Base-by-base conservation (phyloP, 148 eudicot species). In the Dianthus caryophyllus region DNA sequence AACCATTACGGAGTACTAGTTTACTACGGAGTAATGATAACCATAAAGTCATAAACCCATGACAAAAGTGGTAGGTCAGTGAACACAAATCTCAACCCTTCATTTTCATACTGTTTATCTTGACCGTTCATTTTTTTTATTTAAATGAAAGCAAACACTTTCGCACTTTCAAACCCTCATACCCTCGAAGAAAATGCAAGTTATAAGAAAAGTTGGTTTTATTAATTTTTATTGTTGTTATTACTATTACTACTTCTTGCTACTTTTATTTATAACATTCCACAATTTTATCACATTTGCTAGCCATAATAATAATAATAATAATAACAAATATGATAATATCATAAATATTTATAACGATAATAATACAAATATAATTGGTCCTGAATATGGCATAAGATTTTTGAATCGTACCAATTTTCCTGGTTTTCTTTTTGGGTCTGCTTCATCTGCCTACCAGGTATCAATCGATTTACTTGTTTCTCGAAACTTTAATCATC, bases 391-490 rank as follows among this genome's bases (percentile, higher is more conserved):
- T 46, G 66, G 66, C 36, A 44, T 63, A 22, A 44, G 66, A 14
- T 44, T 24, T 31, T 63, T 63, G 7, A 63, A 63, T 44, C 66
- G 66, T 8, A 24, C 6, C 17, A 44, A 3, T 63, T 63, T 63
- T 15, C 66, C 33, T 2, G 66, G 20, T 63, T 63, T 44, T 24
- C 6, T 63, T 25, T 63, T 63, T 17, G 66, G 66, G 0, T 63
- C 52, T 15, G 66, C 66, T 44, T 63, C 66, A 43, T 63, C 66
- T 63, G 66, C 66, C 44, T 63, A 63, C 44, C 66, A 63, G 66
- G 66, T 63, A 44, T 27, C 14, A 4, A 33, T 33, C 38, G 38
- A 33, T 2, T 33, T 33, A n/a, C n/a, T n/a, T n/a, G n/a, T n/a
- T n/a, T n/a, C n/a, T n/a, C n/a, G n/a, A n/a, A n/a, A n/a, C n/a